phyloP scores from a whole-genome alignment of 2,329 filamentous ascomycete species.

The Cercospora janseana region DNA sequence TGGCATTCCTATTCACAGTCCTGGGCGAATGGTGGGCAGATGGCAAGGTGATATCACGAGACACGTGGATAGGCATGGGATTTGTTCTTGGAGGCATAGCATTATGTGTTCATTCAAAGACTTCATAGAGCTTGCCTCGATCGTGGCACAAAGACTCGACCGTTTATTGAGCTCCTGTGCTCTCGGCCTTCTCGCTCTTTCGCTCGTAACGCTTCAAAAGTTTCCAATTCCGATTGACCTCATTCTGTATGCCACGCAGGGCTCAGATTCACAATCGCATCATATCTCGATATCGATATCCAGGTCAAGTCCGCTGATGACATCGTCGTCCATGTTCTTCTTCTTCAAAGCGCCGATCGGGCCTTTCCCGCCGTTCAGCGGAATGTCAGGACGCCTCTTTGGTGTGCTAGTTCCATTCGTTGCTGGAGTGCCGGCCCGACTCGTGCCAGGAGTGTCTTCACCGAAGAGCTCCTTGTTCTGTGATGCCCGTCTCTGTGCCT shows the following conservation, averaged over 20 bases:
- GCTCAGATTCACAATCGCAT: conserved; percentile 19
- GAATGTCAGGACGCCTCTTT: conserved; percentile 40
- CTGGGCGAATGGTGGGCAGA: conserved; percentile 94
- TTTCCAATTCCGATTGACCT: no score
- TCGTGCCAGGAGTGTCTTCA: conserved; percentile 45
- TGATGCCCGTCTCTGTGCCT: conserved; percentile 27
- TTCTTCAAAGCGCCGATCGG: conserved; percentile 48
- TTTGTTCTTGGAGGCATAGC: conserved; percentile 78
- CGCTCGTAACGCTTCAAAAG: conserved; percentile 11
- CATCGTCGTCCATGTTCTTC: conserved; percentile 83
- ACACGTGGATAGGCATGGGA: conserved; percentile 79
- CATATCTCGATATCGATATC: conserved; percentile 89
- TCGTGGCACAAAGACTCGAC: neutral
- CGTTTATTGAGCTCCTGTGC: neutral
- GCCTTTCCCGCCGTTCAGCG: conserved; percentile 53
- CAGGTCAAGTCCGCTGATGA: conserved; percentile 83
- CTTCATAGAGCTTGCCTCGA: conserved; percentile 14
- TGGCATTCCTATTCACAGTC: conserved; percentile 95
- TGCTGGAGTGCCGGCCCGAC: conserved; percentile 49
- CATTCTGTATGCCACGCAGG: no score
- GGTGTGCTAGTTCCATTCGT: conserved; percentile 43
- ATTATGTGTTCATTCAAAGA: conserved; percentile 69
- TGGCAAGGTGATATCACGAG: conserved; percentile 80
- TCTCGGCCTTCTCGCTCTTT: neutral
- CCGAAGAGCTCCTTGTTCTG: conserved; percentile 48